Percentiles rank a stretch among this genome's conserved stretches.
Evolutionary conservation across 768 basidiomycete genomes (phyloP).

Genomic region (Collybia mongolica): DNA sequence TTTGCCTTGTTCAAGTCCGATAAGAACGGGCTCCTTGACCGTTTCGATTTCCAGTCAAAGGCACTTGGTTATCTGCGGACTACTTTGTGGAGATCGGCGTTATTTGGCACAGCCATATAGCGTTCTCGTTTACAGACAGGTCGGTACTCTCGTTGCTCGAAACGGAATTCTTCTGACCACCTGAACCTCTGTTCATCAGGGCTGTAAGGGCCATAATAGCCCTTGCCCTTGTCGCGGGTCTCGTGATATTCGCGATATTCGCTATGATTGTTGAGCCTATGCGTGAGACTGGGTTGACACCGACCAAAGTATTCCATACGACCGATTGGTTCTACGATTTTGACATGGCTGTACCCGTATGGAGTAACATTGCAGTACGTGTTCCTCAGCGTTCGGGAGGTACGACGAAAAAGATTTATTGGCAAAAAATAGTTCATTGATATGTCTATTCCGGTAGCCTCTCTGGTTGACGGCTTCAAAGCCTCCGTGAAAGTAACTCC

Average conservation of each 20-base stretch:
- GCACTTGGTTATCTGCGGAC: neutral
- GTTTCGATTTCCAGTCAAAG: neutral
- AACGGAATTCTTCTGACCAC: neutral
- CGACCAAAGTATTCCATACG: slow-evolving; percentile 2
- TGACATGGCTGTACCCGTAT: slow-evolving; percentile 4
- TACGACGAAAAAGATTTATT: neutral
- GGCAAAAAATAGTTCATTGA: neutral
- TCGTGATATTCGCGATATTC: neutral
- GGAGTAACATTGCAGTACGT: slow-evolving; percentile 6
- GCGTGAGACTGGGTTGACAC: slow-evolving; percentile 3
- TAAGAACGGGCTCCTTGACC: neutral
- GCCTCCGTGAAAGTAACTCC: slow-evolving; percentile 1
- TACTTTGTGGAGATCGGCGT: neutral
- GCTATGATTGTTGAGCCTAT: slow-evolving; percentile 5
- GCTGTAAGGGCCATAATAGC: neutral
- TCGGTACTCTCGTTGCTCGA: neutral
- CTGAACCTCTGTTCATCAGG: neutral
- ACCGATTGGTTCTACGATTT: slow-evolving; percentile 4
- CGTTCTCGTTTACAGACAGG: neutral
- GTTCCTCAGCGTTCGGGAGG: neutral
- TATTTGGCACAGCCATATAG: neutral
- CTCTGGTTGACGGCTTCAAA: neutral
- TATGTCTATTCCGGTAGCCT: neutral
- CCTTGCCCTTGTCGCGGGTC: neutral
- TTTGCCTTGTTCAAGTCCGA: neutral